These are phyloP conservation scores for Leccinum boreale DNA, from an alignment of 768 basidiomycete genomes.

Conservation along the genomic window DNA sequence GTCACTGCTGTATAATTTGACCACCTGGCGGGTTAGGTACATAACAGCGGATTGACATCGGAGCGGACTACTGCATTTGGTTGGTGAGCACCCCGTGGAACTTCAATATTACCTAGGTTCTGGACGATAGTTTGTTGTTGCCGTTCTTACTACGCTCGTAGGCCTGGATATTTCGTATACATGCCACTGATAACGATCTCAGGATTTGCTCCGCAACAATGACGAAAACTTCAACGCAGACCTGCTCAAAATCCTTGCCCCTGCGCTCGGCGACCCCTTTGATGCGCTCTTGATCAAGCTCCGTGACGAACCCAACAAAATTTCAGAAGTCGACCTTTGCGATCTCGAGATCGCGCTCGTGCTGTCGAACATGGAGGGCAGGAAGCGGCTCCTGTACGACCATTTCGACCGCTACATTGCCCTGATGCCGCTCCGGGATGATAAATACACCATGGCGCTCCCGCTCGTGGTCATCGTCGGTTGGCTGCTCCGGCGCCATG, in stretches of 20 bases:
- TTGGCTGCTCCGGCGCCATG: slow-evolving; percentile 6
- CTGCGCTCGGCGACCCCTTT: slow-evolving; percentile 1
- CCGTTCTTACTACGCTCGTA: no score
- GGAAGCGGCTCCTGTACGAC: neutral
- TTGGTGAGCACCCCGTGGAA: no score
- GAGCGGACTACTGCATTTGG: no score
- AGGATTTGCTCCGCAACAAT: neutral
- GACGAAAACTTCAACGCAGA: neutral
- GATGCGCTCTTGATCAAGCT: neutral
- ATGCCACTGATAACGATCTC: no score
- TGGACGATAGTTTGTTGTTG: no score
- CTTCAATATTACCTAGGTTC: no score
- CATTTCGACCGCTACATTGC: slow-evolving; percentile 2
- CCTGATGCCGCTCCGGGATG: no score
- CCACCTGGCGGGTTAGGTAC: no score
- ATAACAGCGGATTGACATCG: no score
- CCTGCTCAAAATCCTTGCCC: neutral
- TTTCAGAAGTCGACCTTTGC: slow-evolving; percentile 3
- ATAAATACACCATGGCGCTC: neutral
- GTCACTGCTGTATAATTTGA: no score
- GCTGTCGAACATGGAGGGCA: neutral
- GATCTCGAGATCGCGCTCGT: slow-evolving; percentile 6
- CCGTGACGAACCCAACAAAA: neutral
- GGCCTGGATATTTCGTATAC: no score
- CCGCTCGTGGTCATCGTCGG: neutral